Percentiles rank a stretch among this genome's conserved stretches.
phyloP scores from a whole-genome alignment of 495 filamentous ascomycete species.

The Penicillium antarcticum region DNA sequence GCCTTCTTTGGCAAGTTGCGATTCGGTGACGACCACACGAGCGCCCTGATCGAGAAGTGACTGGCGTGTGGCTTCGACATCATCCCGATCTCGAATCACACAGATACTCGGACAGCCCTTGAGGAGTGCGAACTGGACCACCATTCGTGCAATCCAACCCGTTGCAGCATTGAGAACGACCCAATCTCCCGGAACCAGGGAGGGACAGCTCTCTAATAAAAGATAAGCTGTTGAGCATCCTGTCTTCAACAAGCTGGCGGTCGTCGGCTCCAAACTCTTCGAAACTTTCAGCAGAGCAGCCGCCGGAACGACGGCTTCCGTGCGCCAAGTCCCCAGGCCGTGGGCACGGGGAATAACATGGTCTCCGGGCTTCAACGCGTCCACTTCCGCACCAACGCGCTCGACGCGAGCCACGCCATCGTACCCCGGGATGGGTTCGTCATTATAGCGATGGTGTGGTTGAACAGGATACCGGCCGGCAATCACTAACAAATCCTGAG shows the following conservation, averaged over 20 bases:
- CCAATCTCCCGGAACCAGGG: slow-evolving; percentile 8
- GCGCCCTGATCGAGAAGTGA: slow-evolving; percentile 3
- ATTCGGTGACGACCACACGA: slow-evolving; percentile 1
- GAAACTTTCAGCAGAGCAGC: slow-evolving; percentile 7
- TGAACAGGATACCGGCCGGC: slow-evolving; percentile 12
- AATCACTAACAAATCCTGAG: slow-evolving; percentile 9
- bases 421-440: slow-evolving; percentile 11
- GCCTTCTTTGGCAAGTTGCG: not conserved
- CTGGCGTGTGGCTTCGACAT: slow-evolving; percentile 3
- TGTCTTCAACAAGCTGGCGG: slow-evolving; percentile 5
- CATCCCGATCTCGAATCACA: slow-evolving; percentile 13
- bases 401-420: slow-evolving; percentile 8
- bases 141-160: slow-evolving; percentile 5
- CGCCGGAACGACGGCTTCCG: slow-evolving; percentile 6
- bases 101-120: slow-evolving; percentile 2
- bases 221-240: slow-evolving; percentile 8
- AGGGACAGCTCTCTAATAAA: slow-evolving; percentile 4
- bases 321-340: slow-evolving; percentile 14
- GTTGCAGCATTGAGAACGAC: slow-evolving; percentile 12
- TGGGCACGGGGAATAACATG: slow-evolving; percentile 6
- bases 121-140: slow-evolving; percentile 9
- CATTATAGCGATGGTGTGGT: slow-evolving; percentile 3
- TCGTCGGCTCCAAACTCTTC: slow-evolving; percentile 2
- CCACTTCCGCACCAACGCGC: not conserved
- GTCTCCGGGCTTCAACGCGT: slow-evolving; percentile 3